phyloP scores from a whole-genome alignment of 257 asterid genomes.

The Salvia miltiorrhiza region DNA sequence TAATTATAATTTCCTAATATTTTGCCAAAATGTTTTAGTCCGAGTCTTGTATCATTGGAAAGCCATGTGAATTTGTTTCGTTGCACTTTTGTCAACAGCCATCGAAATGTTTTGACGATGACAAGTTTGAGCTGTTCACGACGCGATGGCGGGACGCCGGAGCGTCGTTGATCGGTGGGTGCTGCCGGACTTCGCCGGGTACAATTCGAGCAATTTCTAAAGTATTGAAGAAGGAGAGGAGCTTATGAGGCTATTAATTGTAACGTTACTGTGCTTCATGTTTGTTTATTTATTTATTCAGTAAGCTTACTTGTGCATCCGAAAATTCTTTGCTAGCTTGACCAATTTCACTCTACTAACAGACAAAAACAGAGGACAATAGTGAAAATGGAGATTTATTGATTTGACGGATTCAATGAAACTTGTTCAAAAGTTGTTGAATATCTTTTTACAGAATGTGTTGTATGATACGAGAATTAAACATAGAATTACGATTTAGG shows the following conservation, averaged over 20 bases:
- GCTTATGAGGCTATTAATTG: neutral
- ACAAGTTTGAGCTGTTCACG: conserved; percentile 53
- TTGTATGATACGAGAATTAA: no score
- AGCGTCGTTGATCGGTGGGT: conserved; percentile 72
- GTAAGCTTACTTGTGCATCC: neutral
- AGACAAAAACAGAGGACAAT: neutral
- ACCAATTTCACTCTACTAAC: neutral
- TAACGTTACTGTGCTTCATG: neutral
- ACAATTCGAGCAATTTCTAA: conserved; percentile 56
- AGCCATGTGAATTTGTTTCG: neutral
- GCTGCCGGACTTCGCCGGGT: conserved; percentile 72
- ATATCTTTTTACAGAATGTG: no score
- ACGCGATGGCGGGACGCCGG: conserved; percentile 77
- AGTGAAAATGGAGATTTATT: neutral
- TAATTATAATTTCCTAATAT: no score
- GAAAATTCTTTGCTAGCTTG: neutral
- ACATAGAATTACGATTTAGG: no score
- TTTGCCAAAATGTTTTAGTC: no score
- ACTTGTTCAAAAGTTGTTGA: no score
- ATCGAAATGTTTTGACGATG: conserved; percentile 63
- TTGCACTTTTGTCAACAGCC: conserved; percentile 28
- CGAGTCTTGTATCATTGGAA: neutral
- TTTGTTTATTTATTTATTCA: neutral
- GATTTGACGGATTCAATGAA: no score
- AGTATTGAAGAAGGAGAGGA: conserved; percentile 50